phyloP scores from a whole-genome alignment of 2,329 filamentous ascomycete genomes.

The Eutypa lata region DNA sequence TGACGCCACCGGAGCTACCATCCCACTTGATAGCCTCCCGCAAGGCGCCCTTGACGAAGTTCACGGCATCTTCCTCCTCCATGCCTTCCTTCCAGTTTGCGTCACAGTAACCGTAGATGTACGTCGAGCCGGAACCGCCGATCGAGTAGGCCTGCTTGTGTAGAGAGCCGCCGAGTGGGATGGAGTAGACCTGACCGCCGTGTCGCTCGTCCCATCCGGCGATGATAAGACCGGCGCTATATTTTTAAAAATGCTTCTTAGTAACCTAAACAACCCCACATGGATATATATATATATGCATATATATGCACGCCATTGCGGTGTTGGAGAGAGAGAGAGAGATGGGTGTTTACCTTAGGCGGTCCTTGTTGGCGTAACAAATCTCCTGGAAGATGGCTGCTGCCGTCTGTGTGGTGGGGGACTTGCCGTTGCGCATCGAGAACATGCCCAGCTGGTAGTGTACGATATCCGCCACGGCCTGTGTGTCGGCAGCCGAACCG shows the following conservation, averaged over 20 bases:
- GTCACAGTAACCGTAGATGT: slow-evolving; percentile 99
- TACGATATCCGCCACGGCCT: slow-evolving; percentile 96
- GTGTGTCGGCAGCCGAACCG: slow-evolving; percentile 94
- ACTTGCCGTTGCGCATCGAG: slow-evolving; percentile 82
- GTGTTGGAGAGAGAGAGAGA: background rate
- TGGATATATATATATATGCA: no score
- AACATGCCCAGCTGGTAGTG: slow-evolving; percentile 95
- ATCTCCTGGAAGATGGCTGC: slow-evolving; percentile 97
- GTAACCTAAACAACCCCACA: background rate
- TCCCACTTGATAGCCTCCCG: slow-evolving; percentile 99
- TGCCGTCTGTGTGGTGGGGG: slow-evolving; percentile 90
- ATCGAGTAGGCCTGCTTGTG: slow-evolving; percentile 98
- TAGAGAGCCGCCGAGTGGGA: slow-evolving; percentile 91
- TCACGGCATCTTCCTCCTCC: slow-evolving; percentile 85
- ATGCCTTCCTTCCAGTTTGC: slow-evolving; percentile 93
- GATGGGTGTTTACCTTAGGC: slow-evolving; percentile 64
- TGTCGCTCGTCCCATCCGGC: slow-evolving; percentile 96
- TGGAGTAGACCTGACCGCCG: slow-evolving; percentile 95
- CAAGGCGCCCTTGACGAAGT: slow-evolving; percentile 89
- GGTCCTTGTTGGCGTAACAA: slow-evolving; percentile 97
- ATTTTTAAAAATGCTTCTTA: slow-evolving; percentile 2
- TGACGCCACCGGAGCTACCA: slow-evolving; percentile 96
- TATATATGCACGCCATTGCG: background rate
- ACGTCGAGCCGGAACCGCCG: slow-evolving; percentile 93
- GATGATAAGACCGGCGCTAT: slow-evolving; percentile 92